Evolutionary conservation across 768 basidiomycete genomes (phyloP).

Genomic region (Boletus sp.): DNA sequence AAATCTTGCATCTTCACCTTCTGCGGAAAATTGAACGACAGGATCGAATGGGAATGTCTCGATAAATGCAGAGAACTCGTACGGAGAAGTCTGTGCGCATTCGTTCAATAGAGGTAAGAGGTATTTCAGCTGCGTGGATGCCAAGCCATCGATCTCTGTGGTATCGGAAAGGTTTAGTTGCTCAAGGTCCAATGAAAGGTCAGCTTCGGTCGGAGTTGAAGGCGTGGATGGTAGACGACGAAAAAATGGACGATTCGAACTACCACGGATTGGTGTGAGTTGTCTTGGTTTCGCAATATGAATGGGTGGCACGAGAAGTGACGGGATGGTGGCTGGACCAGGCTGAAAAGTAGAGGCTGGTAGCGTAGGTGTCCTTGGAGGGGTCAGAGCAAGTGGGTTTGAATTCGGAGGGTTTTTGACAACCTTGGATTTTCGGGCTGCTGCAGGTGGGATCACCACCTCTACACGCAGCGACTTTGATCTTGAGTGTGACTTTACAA

Average conservation of each 20-base stretch:
- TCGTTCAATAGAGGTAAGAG: slow-evolving; percentile 65
- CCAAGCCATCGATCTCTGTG: slow-evolving; percentile 45
- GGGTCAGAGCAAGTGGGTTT: background rate
- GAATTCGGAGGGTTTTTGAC: slow-evolving; percentile 11
- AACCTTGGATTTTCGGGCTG: slow-evolving; percentile 20
- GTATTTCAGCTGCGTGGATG: slow-evolving; percentile 45
- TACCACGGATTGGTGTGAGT: slow-evolving; percentile 63
- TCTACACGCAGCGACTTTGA: slow-evolving; percentile 32
- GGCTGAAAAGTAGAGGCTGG: background rate
- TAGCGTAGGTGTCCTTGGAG: slow-evolving; percentile 1
- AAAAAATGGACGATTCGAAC: slow-evolving; percentile 32
- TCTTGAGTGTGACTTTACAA: slow-evolving; percentile 12
- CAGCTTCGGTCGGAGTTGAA: slow-evolving; percentile 51
- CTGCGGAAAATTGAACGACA: slow-evolving; percentile 42
- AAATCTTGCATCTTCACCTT: slow-evolving; percentile 42
- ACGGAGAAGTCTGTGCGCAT: slow-evolving; percentile 63
- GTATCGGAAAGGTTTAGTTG: slow-evolving; percentile 46
- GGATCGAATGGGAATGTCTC: slow-evolving; percentile 75
- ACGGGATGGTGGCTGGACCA: background rate
- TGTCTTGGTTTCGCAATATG: slow-evolving; percentile 46
- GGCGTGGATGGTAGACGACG: slow-evolving; percentile 49
- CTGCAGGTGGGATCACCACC: slow-evolving; percentile 40
- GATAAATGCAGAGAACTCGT: slow-evolving; percentile 83
- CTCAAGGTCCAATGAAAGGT: slow-evolving; percentile 35
- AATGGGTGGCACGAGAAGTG: slow-evolving; percentile 7